Base-by-base conservation (phyloP, 2,329 filamentous ascomycete genomes). In the Fusarium guadeloupense region DNA sequence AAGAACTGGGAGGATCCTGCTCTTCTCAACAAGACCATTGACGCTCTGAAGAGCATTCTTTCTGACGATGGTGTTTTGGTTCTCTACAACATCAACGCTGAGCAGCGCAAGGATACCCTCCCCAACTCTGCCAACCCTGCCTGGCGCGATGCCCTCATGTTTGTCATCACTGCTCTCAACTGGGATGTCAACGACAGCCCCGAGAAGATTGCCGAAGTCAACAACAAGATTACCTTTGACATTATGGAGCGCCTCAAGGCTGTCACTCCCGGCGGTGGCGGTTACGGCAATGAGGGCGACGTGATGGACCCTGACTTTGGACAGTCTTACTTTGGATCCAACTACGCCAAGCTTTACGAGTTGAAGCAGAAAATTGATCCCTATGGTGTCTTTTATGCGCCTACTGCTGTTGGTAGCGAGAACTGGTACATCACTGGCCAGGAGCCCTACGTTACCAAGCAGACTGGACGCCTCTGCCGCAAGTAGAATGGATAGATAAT, bases 111-210 rank as follows among this genome's bases (percentile, higher is more conserved):
- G 25, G 53, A 59, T 8, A 70, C 67, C 20, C 63, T 75, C 20
- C 67, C 76, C 53, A 76, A 71, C 53, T 75, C 77, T 1, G 61
- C 77, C 5, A 78, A 78, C 54, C 77, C 78, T 1, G 76, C 76
- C 2, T 81, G 78, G 75, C 70, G 78, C 23, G 71, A 74, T 19
- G 70, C 77, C 9, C 54, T 74, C n/a, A 66, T 70, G n/a, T 76
- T 77, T 45, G 55, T 77, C 35, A 63, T 71, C 13, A 68, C 72
- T 26, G 49, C 62, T 8, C 49, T 68, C 5, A 45, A 31, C 13
- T 74, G 75, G 74, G 34, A 52, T 2, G 35, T 44, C 21, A 47
- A 60, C 3, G 47, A 41, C 6, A 19, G 43, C 3, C 31, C 44
- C 5, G 40, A 64, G 19, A 28, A 58, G 28, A 61, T 64, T 8